Evolutionary conservation across 1,139 yeast species (phyloP), one percentile per base, ranked within the genome.

Genomic region (Magnusiomyces clavatus): DNA sequence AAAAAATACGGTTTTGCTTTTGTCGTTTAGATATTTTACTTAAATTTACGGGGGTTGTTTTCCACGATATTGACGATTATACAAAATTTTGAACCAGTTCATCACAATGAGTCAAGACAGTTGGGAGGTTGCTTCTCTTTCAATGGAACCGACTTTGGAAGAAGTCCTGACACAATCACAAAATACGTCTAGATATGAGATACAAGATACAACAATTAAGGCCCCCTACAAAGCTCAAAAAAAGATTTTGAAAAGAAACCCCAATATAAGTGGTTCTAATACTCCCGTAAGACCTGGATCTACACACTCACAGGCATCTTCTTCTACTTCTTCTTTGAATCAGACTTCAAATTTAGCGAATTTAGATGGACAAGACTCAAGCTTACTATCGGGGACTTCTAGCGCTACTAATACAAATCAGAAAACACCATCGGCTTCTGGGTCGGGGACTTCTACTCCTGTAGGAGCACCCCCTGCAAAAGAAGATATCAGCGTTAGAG

Each of bases 231-330:
- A 53, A 34, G 51, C 53, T 11, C 42, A 47, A 10, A 20, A 50
- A 31, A 53, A 53, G 42, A 50, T 53, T 17, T 43, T 53, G 34
- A 53, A 53, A 39, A 42, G 55, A 20, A 44, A 46, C 36, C 52
- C 53, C n/a, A 38, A 36, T 45, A 36, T 34, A 29, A 29, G 46
- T 3, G 41, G 41, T 10, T 12, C 49, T 20, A 31, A 43, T 24
- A 40, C 49, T 20, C 51, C 45, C 10, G 38, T 34, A 29, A 40
- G 40, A 42, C 39, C 39, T 5, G 35, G 14, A 8, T 16, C 39
- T 12, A 16, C 47, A 16, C 37, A 45, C 13, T n/a, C 44, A 43
- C 24, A 38, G 17, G 24, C 42, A 19, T 36, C 41, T 11, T 34
- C 49, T 6, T 34, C 46, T 3, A 16, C 38, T 13, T 13, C 44